Conservation (phyloP, 2,329 filamentous ascomycete species). For the Ascochyta lentis region DNA sequence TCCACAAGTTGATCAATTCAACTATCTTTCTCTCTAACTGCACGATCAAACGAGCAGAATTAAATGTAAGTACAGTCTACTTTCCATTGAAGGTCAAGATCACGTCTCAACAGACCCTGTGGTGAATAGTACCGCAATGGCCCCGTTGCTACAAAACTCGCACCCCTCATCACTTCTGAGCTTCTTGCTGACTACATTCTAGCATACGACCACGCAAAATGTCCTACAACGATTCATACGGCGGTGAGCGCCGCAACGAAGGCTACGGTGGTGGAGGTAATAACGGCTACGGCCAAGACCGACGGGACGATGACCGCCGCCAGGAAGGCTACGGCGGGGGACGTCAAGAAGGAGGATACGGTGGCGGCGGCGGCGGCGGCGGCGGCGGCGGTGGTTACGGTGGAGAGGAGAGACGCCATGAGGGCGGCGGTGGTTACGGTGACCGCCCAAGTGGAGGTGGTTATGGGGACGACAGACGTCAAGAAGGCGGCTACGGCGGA, state of each 20-base stretch:
- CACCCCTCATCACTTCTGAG: neutral
- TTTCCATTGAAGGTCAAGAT: neutral
- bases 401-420: constrained; percentile 26
- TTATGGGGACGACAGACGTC: constrained; percentile 17
- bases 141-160: neutral
- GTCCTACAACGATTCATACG: constrained; percentile 36
- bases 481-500: constrained; percentile 18
- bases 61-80: neutral
- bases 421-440: constrained; percentile 10
- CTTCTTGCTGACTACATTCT: neutral
- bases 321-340: constrained; percentile 16
- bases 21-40: neutral
- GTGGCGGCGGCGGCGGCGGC: constrained; percentile 20
- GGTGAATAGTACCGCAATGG: neutral
- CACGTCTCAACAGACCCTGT: neutral
- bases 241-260: constrained; percentile 25
- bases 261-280: constrained; percentile 21
- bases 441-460: constrained; percentile 14
- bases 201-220: constrained; percentile 14
- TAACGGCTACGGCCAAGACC: constrained; percentile 24
- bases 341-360: constrained; percentile 12
- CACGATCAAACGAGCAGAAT: neutral
- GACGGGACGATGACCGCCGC: constrained; percentile 24
- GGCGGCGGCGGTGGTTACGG: constrained; percentile 23
- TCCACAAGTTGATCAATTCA: neutral